These are phyloP conservation scores for Penicillium psychrofluorescens DNA, from an alignment of 495 filamentous ascomycete genomes.

Conservation along the genomic window DNA sequence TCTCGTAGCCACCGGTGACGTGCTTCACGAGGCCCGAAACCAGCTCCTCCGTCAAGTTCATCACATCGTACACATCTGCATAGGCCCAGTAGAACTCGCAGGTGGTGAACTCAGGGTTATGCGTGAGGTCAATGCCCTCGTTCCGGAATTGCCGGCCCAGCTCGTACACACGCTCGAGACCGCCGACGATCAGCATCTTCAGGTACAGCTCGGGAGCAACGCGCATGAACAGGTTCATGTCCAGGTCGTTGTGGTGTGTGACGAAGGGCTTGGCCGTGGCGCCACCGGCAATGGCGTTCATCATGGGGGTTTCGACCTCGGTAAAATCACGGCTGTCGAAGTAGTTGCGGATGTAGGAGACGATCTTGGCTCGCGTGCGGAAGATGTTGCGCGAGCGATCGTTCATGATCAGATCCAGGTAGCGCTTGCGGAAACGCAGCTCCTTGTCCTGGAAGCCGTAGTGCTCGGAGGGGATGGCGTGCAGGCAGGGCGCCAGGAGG, in stretches of 20 bases:
- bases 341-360: conserved; percentile 76
- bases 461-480: conserved; percentile 86
- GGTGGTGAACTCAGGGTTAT: conserved; percentile 98
- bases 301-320: conserved; percentile 97
- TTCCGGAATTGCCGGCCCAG: conserved; percentile 89
- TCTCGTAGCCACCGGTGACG: conserved; percentile 77
- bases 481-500: conserved; percentile 84
- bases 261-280: conserved; percentile 94
- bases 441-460: conserved; percentile 95
- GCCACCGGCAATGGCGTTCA: conserved; percentile 92
- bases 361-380: conserved; percentile 74
- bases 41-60: conserved; percentile 90
- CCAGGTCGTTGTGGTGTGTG: conserved; percentile 89
- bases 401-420: conserved; percentile 96
- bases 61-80: conserved; percentile 86
- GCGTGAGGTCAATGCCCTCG: conserved; percentile 91
- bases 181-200: conserved; percentile 93
- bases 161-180: conserved; percentile 87
- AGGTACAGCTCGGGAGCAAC: conserved; percentile 93
- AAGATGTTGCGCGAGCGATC: conserved; percentile 73
- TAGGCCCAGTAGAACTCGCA: conserved; percentile 97
- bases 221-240: conserved; percentile 90
- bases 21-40: conserved; percentile 88
- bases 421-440: conserved; percentile 82
- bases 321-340: conserved; percentile 80